Base-by-base conservation (phyloP, 164 flowering plant species). In the Taxillus chinensis region DNA sequence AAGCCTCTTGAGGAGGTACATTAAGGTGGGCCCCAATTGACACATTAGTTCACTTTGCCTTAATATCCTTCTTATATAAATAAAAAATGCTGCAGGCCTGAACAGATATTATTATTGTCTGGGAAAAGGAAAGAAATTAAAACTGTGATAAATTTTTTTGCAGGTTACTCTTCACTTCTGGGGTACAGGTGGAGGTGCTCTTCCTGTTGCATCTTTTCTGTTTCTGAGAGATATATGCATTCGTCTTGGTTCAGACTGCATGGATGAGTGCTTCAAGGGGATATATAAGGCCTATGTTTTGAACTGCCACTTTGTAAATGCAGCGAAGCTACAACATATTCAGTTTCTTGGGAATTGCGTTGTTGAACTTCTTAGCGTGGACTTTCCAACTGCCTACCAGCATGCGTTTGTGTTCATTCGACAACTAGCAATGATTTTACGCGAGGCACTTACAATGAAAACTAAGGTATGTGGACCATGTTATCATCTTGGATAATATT, bases 111-210 rank as follows among this genome's bases (percentile, higher is more conserved):
- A 17, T 55, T 16, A n/a, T 5, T 55, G 9, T 38, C 56, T 14
- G 27, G 27, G 27, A 27, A 27, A 27, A 27, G 27, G 27, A 27
- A 27, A 27, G 27, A 27, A 27, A 27, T 27, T 27, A 27, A 27
- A 27, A 27, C 27, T 27, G 27, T 27, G 27, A 27, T 27, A 27
- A 27, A 27, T 6, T 6, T 60, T 70, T 57, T 73, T 64, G 13
- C 88, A 93, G 99, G 89, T 81, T 61, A 74, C 77, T 60, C 82
- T 93, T 68, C 97, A 93, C 68, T 93, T 89, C 74, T 90, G 96
- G 99, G 90, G 99, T 49, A 84, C 96, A 38, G 96, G 96, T 15
- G 86, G 84, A 55, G 96, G 96, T 68, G 87, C 91, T 52, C 92
- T 90, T 55, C 87, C 99, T 15, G 81, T 84, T 67, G 85, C 75